Evolutionary conservation across 2,329 filamentous ascomycete species (phyloP), one percentile per base, ranked within the genome.

Genomic region (Grosmannia clavigera): DNA sequence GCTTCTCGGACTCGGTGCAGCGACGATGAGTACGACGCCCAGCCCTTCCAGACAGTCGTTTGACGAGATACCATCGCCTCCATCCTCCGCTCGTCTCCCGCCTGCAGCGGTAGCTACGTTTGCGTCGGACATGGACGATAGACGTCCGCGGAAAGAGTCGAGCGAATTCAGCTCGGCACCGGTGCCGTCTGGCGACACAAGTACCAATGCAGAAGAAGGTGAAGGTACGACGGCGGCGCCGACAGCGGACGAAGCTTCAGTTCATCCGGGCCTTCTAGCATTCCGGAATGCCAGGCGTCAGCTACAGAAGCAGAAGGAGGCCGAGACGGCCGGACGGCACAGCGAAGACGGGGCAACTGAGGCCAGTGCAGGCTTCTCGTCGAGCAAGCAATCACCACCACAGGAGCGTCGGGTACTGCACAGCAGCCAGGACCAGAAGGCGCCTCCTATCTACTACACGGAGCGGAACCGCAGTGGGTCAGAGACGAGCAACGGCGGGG

Each of bases 241-340:
- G 64, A 67, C 12, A 58, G 58, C 10, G 9, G 75, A 76, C 0
- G 75, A 76, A 0, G 19, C 29, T 22, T 70, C 68, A 33, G 64
- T 76, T 9, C 77, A 81, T 61, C 76, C 78, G 2, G 81, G 81
- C 0, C 71, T 83, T 25, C 78, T 75, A 58, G 78, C 81, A 2
- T 84, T 84, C 66, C 74, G 80, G 33, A 80, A 84, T 65, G 81
- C 81, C 1, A 75, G 79, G 12, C 76, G 80, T 14, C 80, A 84
- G 60, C 70, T 83, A 19, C 81, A 83, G 64, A 78, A 72, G 61
- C 75, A 80, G 65, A 82, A 78, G 68, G 81, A 83, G 64, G 63
- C 76, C 1, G 81, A 83, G 62, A 68, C 72, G 3, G 70, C 77
- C 55, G 72, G 75, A 19, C 74, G 75, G 22, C 73, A 77, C 61